Base-by-base conservation (phyloP, 768 basidiomycete species). In the Pseudohyphozyma bogoriensis region DNA sequence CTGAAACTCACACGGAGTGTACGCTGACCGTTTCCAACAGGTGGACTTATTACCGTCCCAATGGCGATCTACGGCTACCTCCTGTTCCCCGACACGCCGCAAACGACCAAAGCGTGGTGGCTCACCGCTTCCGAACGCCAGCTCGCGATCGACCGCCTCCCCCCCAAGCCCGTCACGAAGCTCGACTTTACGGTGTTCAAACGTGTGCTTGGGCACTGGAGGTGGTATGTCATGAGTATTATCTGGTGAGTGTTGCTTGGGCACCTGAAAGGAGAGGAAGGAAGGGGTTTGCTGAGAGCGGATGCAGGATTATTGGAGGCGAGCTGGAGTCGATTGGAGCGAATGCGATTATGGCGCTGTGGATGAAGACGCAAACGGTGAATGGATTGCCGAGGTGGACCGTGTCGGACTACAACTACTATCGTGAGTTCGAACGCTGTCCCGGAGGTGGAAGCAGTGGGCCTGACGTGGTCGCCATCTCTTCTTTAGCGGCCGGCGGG, bases 11-110 rank as follows among this genome's bases (percentile, higher is more conserved):
- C n/a, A n/a, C n/a, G n/a, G n/a, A n/a, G n/a, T n/a, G n/a, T n/a
- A n/a, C n/a, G n/a, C n/a, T n/a, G n/a, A n/a, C n/a, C n/a, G n/a
- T n/a, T n/a, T n/a, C n/a, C n/a, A n/a, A n/a, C 85, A 84, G 70
- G 18, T 13, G 18, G 15, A 31, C 49, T 31, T 31, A 50, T 44
- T 10, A n/a, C 59, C 47, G 36, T 60, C 20, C 59, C 59, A 36
- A 61, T 61, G 49, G 60, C 44, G 4, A 35, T 53, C 40, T 56
- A 62, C 45, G 60, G 60, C 55, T 62, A 53, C 31, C 3, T 84
- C 32, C 76, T 85, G 36, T 87, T 87, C 70, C 87, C 86, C 20
- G 83, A 85, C 69, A 77, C 83, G 11, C 85, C 85, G 1, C 74
- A 78, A 20, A 83, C 80, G 0, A 85, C 83, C 4, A 78, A 73